phyloP scores from a whole-genome alignment of 306 rosid genomes.

The Cucumis cinereus region DNA sequence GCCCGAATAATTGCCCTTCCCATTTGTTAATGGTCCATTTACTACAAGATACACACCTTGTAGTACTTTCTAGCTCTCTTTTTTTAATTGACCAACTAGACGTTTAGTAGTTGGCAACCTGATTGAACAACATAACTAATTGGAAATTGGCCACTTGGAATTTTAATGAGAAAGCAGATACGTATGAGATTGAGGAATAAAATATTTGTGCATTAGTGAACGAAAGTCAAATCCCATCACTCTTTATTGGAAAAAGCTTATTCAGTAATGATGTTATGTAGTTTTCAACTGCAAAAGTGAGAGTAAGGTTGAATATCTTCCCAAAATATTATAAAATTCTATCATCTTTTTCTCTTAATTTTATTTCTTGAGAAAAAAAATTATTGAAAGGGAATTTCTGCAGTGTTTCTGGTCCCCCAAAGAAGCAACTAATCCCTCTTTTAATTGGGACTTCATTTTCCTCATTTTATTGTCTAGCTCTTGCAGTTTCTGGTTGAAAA shows the following conservation, averaged over 20 bases:
- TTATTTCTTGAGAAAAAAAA: not conserved
- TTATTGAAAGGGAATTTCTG: not conserved
- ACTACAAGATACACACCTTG: slow-evolving; percentile 4
- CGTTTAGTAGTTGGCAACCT: slow-evolving; percentile 6
- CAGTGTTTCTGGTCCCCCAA: slow-evolving; percentile 6
- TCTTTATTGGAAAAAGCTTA: slow-evolving; percentile 17
- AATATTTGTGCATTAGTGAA: slow-evolving; percentile 12
- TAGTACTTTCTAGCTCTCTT: not conserved
- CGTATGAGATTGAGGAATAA: slow-evolving; percentile 7
- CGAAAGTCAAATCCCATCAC: slow-evolving; percentile 33
- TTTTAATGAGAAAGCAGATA: not conserved
- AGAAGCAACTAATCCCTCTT: slow-evolving; percentile 2
- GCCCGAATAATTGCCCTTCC: slow-evolving; percentile 1
- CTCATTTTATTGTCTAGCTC: slow-evolving; percentile 5
- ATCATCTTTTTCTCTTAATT: not conserved
- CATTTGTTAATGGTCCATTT: slow-evolving; percentile 10
- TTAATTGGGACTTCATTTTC: slow-evolving; percentile 3
- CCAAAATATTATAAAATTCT: not conserved
- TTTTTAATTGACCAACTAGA: slow-evolving; percentile 1
- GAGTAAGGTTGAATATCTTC: slow-evolving; percentile 26
- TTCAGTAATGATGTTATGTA: slow-evolving; percentile 23
- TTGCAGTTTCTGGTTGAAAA: not conserved
- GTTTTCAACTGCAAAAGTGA: slow-evolving; percentile 25
- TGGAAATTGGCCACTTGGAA: slow-evolving; percentile 7
- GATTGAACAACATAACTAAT: slow-evolving; percentile 5